phyloP scores from a whole-genome alignment of 768 basidiomycete genomes.

The Suillus bovinus region DNA sequence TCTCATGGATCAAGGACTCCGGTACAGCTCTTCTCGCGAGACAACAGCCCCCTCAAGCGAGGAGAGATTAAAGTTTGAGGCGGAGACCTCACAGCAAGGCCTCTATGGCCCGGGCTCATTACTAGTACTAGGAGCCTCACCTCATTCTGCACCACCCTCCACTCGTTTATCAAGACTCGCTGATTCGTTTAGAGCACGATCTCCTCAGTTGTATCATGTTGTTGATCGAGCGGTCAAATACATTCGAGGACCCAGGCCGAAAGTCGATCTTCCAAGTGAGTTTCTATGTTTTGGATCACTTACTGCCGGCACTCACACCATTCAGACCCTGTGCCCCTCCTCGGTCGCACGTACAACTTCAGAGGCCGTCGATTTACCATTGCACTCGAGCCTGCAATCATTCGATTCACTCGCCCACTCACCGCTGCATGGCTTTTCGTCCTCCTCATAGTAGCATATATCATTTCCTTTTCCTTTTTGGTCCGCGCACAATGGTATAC shows the following conservation, averaged over 20 bases:
- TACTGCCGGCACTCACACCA: conserved; percentile 6
- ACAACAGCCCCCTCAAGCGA: conserved; percentile 13
- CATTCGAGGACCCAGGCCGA: conserved; percentile 62
- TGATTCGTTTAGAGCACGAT: background rate
- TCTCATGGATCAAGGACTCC: conserved; percentile 2
- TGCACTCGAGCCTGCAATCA: conserved; percentile 55
- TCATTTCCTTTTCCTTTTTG: conserved; percentile 73
- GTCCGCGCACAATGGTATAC: conserved; percentile 71
- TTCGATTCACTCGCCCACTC: conserved; percentile 52
- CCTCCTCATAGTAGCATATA: conserved; percentile 58
- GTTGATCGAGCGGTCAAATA: conserved; percentile 31
- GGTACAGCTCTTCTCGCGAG: conserved; percentile 15
- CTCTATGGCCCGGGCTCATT: background rate
- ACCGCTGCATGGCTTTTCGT: conserved; percentile 55
- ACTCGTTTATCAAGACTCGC: conserved; percentile 10
- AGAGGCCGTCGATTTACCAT: conserved; percentile 38
- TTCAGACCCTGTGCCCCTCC: conserved; percentile 54
- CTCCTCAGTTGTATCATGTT: conserved; percentile 21
- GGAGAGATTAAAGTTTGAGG: conserved; percentile 5
- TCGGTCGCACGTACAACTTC: conserved; percentile 48
- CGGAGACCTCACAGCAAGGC: background rate
- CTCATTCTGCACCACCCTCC: background rate
- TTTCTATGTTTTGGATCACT: background rate
- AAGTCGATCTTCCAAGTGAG: conserved; percentile 48
- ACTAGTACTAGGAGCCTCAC: background rate